phyloP scores from a whole-genome alignment of 148 eudicot genomes.

The Hydrangea macrophylla region DNA sequence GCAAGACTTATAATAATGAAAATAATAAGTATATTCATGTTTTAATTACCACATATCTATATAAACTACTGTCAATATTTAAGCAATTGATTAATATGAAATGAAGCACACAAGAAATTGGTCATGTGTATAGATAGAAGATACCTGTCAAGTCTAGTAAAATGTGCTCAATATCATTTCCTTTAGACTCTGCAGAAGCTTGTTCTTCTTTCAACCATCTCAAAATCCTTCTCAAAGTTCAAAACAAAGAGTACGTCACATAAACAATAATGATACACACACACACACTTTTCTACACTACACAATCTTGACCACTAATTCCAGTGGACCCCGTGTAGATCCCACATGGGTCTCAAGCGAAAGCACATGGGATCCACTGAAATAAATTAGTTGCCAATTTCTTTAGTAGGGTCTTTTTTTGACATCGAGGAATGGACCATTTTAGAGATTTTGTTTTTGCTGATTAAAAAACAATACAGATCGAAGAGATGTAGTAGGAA shows the following conservation, averaged over 20 bases:
- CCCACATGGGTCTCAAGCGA: too few relatives aligned
- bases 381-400: too few relatives aligned
- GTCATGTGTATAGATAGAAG: neutral
- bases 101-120: neutral
- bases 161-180: slow-evolving; percentile 55
- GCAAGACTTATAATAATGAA: neutral
- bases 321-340: too few relatives aligned
- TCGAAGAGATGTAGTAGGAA: neutral
- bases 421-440: too few relatives aligned
- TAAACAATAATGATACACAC: neutral
- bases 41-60: neutral
- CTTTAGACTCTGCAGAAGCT: slow-evolving; percentile 21
- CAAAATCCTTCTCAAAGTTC: slow-evolving; percentile 39
- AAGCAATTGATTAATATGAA: too few relatives aligned
- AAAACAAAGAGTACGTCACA: neutral
- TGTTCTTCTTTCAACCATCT: slow-evolving; percentile 91
- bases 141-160: slow-evolving; percentile 74
- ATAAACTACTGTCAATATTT: neutral
- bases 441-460: too few relatives aligned
- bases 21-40: neutral
- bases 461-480: neutral
- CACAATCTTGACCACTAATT: too few relatives aligned
- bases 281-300: neutral
- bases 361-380: too few relatives aligned
- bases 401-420: too few relatives aligned